phyloP scores from a whole-genome alignment of 345 rosid species.

The Aquilaria malaccensis region DNA sequence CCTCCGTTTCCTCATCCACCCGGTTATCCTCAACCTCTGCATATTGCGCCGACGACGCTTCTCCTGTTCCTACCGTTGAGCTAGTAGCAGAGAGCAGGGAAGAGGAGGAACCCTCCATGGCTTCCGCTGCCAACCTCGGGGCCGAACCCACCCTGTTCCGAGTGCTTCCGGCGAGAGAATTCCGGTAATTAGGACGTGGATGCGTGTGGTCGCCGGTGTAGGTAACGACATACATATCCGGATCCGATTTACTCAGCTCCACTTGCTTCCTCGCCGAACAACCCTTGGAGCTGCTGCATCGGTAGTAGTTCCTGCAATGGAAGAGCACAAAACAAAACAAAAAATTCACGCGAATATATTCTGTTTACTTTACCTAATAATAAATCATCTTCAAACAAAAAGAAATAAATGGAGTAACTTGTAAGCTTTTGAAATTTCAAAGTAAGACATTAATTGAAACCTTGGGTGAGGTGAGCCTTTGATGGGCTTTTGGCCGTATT shows the following conservation, averaged over 20 bases:
- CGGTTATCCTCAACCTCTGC: too few relatives aligned
- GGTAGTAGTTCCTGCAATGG: constrained; percentile 59
- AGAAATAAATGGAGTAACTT: neutral
- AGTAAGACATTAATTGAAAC: constrained; percentile 14
- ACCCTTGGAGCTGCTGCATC: constrained; percentile 87
- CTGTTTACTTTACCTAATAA: neutral
- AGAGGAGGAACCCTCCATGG: neutral
- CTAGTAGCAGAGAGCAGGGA: constrained; percentile 18
- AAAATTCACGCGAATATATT: too few relatives aligned
- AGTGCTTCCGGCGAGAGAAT: constrained; percentile 87
- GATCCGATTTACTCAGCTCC: constrained; percentile 66
- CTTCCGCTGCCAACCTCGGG: neutral
- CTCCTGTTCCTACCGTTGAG: constrained; percentile 31
- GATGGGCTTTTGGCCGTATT: constrained; percentile 95
- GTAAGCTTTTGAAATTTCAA: too few relatives aligned
- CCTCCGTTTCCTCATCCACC: neutral
- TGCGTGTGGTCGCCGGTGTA: constrained; percentile 90
- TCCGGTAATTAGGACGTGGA: constrained; percentile 83
- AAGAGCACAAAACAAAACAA: too few relatives aligned
- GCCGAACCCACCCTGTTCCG: constrained; percentile 21
- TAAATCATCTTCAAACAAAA: neutral
- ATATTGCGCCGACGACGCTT: neutral
- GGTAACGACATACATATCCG: constrained; percentile 52
- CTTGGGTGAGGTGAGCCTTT: constrained; percentile 93
- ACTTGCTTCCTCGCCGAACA: constrained; percentile 88